Conservation (phyloP, 495 filamentous ascomycete species). For the Penicillium alfredii region DNA sequence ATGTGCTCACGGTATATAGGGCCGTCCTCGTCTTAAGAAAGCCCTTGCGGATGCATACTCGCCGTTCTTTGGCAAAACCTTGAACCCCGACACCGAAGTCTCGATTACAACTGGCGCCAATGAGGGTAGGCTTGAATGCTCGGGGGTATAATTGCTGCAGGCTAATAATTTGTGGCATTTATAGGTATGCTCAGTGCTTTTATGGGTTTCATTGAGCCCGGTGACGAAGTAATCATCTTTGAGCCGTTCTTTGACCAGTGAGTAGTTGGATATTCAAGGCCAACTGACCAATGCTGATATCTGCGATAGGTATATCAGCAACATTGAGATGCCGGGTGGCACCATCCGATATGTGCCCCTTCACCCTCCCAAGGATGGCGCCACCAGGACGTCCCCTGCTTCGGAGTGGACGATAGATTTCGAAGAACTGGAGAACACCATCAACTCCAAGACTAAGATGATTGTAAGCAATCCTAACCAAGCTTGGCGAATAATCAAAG, state of each 20-base stretch:
- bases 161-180: background rate
- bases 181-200: conserved; percentile 80
- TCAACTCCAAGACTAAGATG: conserved; percentile 87
- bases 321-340: conserved; percentile 96
- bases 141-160: background rate
- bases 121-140: conserved; percentile 54
- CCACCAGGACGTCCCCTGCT: conserved; percentile 69
- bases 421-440: conserved; percentile 71
- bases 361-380: conserved; percentile 82
- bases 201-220: conserved; percentile 92
- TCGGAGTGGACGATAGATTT: conserved; percentile 86
- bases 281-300: conserved; percentile 2
- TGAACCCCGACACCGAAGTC: conserved; percentile 87
- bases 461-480: conserved; percentile 58
- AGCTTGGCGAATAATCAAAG: background rate
- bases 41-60: conserved; percentile 88
- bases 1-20: conserved; percentile 36
- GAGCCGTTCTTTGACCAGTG: conserved; percentile 99
- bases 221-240: conserved; percentile 95
- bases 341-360: conserved; percentile 90
- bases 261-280: conserved; percentile 16
- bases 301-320: conserved; percentile 70
- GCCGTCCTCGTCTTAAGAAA: conserved; percentile 82
- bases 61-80: conserved; percentile 67
- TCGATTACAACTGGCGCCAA: conserved; percentile 95